A percentile compares a stretch with the other conserved stretches of the same genome.
These are phyloP conservation scores for Primulina eburnea DNA, from an alignment of 257 asterid species.

Conservation along the genomic window DNA sequence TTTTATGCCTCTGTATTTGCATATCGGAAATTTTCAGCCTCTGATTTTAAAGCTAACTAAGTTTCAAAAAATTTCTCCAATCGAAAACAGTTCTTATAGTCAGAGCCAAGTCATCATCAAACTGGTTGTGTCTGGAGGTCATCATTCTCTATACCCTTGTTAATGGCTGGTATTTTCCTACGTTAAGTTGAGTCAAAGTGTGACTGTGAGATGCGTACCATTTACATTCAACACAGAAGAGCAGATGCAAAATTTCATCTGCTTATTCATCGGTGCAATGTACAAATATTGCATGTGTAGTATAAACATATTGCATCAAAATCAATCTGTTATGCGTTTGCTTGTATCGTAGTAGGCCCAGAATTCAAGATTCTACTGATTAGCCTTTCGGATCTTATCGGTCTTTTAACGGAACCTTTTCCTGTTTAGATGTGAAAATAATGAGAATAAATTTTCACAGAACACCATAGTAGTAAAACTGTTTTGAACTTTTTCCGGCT, in stretches of 20 bases:
- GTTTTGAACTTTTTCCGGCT: not conserved
- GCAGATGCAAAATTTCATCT: not conserved
- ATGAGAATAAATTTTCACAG: not conserved
- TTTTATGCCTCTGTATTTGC: slow-evolving; percentile 12
- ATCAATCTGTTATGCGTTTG: not conserved
- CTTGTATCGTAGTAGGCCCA: not conserved
- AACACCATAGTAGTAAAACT: not conserved
- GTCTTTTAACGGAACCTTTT: not conserved
- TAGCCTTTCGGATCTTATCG: not conserved
- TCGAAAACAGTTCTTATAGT: not conserved
- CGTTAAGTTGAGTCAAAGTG: not conserved
- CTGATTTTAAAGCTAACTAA: not conserved
- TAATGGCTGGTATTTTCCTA: slow-evolving; percentile 8
- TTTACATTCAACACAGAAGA: not conserved
- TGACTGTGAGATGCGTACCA: not conserved
- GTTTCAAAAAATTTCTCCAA: not conserved
- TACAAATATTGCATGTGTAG: not conserved
- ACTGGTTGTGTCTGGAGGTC: slow-evolving; percentile 2
- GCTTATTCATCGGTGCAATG: not conserved
- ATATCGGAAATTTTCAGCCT: slow-evolving; percentile 11
- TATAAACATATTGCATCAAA: not conserved
- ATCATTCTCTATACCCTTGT: not conserved
- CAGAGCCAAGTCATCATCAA: not conserved
- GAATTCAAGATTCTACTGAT: not conserved
- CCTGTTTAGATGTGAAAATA: not conserved